Base-by-base conservation (phyloP, 2,329 filamentous ascomycete species). In the Penicillium italicum region DNA sequence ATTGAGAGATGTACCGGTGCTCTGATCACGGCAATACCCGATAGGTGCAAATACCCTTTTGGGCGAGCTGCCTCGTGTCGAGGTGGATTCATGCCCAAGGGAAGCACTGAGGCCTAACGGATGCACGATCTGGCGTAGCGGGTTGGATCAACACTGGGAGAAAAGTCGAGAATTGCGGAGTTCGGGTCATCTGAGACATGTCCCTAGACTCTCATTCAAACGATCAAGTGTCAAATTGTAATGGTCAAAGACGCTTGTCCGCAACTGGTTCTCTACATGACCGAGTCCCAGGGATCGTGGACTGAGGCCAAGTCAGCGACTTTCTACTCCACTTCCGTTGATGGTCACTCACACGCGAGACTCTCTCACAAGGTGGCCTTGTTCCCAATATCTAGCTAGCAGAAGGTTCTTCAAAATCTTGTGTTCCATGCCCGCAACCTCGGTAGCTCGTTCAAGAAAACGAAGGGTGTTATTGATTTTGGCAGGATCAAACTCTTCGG, bases 161-260 rank as follows among this genome's bases (percentile, higher is more conserved):
- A 40, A 36, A 37, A 45, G 44, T 60, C 31, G 48, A 51, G 41
- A 45, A 50, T 37, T 30, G 41, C 24, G 16, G 44, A 50, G 40
- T 41, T 49, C 49, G 46, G 57, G 60, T 66, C 60, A 66, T 59
- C 59, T 63, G 45, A 80, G 64, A 65, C 78, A 80, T 18, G 74
- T 75, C 24, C 74, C 74, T 62, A 79, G 65, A 58, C 75, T 79
- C 59, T 79, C 76, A 60, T 80, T 80, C 28, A 80, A 62, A 59
- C 78, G 74, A 57, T 73, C 70, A 46, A 80, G 61, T 5, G 77
- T 79, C 48, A 71, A 68, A 53, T 75, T 72, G 58, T 77, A 77
- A 53, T 79, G 76, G n/a, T 68, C 60, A 52, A 68, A 72, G 31
- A 70, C 67, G 47, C 68, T 67, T 48, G 66, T 66, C 28, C 72